Conservation (phyloP, 495 filamentous ascomycete species). For the Ramalina peruviana region DNA sequence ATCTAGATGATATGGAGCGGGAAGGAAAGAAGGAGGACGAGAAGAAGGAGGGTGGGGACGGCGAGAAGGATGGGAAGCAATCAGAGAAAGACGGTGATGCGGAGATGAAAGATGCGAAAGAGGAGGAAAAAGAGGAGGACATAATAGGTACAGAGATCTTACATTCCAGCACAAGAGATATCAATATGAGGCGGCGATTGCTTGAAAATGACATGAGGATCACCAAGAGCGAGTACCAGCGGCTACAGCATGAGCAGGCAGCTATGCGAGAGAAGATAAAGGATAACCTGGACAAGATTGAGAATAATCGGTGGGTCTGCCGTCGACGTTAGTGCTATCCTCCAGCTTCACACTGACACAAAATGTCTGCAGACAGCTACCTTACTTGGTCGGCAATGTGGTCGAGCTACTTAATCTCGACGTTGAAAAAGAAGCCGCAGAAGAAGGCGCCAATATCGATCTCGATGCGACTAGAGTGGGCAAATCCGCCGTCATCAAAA, state of each 20-base stretch:
- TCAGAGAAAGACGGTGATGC: conserved; percentile 54
- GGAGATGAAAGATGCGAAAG: conserved; percentile 75
- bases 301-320: conserved; percentile 76
- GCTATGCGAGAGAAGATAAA: conserved; percentile 97
- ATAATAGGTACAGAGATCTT: conserved; percentile 84
- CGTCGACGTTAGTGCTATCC: neutral
- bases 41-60: conserved; percentile 46
- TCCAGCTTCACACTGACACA: neutral
- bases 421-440: conserved; percentile 85
- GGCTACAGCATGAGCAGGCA: conserved; percentile 85
- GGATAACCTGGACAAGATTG: conserved; percentile 96
- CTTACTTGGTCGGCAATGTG: conserved; percentile 96
- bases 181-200: conserved; percentile 69
- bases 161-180: conserved; percentile 80
- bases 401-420: conserved; percentile 95
- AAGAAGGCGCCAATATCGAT: conserved; percentile 97
- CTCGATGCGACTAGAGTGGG: conserved; percentile 92
- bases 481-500: conserved; percentile 99
- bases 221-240: conserved; percentile 94
- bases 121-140: conserved; percentile 57
- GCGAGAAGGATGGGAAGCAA: conserved; percentile 42
- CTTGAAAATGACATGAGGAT: conserved; percentile 95
- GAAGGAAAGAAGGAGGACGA: conserved; percentile 55
- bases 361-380: conserved; percentile 58
- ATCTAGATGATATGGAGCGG: conserved; percentile 65